These are phyloP conservation scores for Cercospora zeina DNA, from an alignment of 2,329 filamentous ascomycete species.

Conservation along the genomic window DNA sequence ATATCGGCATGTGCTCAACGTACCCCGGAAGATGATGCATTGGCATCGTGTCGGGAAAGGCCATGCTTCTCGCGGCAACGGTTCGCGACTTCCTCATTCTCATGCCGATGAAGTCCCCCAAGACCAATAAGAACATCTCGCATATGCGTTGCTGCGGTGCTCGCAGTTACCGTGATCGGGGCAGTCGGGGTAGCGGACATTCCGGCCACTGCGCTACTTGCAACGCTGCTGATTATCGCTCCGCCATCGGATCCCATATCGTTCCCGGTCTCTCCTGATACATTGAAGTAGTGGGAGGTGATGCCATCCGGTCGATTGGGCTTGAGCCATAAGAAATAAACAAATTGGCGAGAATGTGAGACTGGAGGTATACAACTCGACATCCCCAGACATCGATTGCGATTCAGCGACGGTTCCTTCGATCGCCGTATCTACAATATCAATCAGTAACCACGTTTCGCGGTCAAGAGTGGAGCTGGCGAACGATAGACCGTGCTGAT, in stretches of 20 bases:
- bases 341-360: constrained; percentile 7
- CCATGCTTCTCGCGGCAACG: too few relatives aligned
- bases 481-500: constrained; percentile 8
- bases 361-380: neutral
- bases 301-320: neutral
- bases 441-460: neutral
- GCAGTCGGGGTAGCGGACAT: neutral
- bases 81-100: neutral
- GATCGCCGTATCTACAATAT: neutral
- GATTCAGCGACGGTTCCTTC: neutral
- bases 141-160: neutral
- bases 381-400: constrained; percentile 4
- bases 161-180: neutral
- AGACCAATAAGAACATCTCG: neutral
- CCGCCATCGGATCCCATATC: neutral
- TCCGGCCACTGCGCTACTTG: neutral
- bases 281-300: constrained; percentile 8
- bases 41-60: neutral
- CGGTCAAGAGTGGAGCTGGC: neutral
- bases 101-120: neutral
- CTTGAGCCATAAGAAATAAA: constrained; percentile 6
- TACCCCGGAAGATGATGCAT: neutral
- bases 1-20: neutral
- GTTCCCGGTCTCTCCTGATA: neutral
- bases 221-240: neutral